phyloP scores from a whole-genome alignment of 202 grass and related monocot genomes.

The Carex arenaria region DNA sequence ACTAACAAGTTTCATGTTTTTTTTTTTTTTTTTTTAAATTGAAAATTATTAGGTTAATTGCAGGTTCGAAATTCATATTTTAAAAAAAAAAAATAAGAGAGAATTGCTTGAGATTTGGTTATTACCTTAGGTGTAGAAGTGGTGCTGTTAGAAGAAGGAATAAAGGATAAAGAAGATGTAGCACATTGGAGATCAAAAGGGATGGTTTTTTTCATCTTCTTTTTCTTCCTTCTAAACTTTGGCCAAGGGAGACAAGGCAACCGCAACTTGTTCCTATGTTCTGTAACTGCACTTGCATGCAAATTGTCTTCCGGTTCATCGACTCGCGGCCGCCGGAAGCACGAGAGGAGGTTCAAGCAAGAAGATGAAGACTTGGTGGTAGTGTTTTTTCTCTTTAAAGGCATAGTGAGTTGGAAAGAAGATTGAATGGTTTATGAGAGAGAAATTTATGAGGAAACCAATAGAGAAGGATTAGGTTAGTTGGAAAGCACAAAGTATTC shows the following conservation, averaged over 20 bases:
- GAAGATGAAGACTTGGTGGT: not conserved
- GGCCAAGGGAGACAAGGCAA: conserved; percentile 4
- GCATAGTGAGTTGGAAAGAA: conserved; percentile 17
- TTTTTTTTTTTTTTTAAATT: no score
- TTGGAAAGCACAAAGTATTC: conserved; percentile 6
- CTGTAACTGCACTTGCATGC: not conserved
- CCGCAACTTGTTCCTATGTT: not conserved
- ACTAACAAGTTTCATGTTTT: not conserved
- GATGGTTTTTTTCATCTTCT: conserved; percentile 13
- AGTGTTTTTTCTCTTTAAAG: conserved; percentile 16
- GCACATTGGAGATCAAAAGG: conserved; percentile 23
- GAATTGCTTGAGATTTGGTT: not conserved
- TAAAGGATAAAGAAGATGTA: conserved; percentile 8
- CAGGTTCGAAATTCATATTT: not conserved
- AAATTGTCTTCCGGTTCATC: conserved; percentile 1
- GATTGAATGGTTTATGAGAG: conserved; percentile 1
- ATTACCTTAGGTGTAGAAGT: conserved; percentile 15
- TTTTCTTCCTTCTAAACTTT: conserved; percentile 18
- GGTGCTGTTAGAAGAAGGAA: conserved; percentile 6
- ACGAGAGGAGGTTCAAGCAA: conserved; percentile 5
- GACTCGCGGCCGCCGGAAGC: not conserved
- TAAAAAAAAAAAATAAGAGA: not conserved
- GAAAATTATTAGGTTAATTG: not conserved
- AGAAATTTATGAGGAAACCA: not conserved
- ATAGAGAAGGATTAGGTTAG: conserved; percentile 13